A percentile compares a stretch with the other conserved stretches of the same genome.
phyloP scores from a whole-genome alignment of 306 rosid species.

The Datisca glomerata region DNA sequence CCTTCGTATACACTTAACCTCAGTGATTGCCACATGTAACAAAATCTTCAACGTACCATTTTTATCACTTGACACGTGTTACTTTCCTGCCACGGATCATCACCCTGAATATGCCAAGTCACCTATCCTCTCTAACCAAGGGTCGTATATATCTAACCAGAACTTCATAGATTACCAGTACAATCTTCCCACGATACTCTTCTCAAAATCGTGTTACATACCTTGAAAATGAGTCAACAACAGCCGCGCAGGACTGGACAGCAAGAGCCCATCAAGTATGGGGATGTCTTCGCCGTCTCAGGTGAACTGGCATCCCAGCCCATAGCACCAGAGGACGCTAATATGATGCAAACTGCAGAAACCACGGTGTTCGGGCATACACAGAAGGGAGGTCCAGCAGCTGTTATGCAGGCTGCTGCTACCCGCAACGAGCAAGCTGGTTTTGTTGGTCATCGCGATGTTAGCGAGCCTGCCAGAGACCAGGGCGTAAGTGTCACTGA shows the following conservation, averaged over 20 bases:
- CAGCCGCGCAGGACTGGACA: constrained; percentile 26
- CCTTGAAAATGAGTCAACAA: constrained; percentile 37
- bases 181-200: too few relatives aligned
- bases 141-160: too few relatives aligned
- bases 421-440: constrained; percentile 41
- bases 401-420: constrained; percentile 61
- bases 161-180: too few relatives aligned
- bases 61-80: too few relatives aligned
- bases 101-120: too few relatives aligned
- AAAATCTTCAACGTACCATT: too few relatives aligned
- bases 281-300: constrained; percentile 45
- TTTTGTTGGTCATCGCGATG: constrained; percentile 29
- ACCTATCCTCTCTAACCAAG: too few relatives aligned
- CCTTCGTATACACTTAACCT: too few relatives aligned
- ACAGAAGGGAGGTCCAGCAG: constrained; percentile 40
- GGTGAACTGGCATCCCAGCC: constrained; percentile 47
- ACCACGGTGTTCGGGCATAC: constrained; percentile 40
- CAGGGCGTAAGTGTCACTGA: constrained; percentile 49
- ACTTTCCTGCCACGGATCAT: too few relatives aligned
- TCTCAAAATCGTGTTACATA: too few relatives aligned
- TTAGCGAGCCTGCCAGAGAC: constrained; percentile 28
- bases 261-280: constrained; percentile 41
- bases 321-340: constrained; percentile 54
- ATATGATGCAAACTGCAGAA: constrained; percentile 80
- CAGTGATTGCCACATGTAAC: too few relatives aligned